Conservation (phyloP, 2,329 filamentous ascomycete genomes). For the Colletotrichum sp. region DNA sequence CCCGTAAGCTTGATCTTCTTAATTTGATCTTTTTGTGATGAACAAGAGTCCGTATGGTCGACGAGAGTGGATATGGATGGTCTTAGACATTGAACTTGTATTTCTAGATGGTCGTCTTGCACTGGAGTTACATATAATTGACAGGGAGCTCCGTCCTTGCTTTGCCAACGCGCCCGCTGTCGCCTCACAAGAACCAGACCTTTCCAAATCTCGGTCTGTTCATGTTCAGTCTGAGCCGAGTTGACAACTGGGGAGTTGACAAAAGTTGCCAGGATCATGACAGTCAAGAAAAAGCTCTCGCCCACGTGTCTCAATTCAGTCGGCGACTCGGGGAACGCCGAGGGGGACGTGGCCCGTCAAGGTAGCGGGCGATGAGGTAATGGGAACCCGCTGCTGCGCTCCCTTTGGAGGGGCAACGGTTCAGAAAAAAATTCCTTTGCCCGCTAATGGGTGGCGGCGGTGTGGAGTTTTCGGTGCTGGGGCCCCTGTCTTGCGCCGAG, state of each 20-base stretch:
- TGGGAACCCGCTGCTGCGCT: background rate
- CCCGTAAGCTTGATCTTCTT: no score
- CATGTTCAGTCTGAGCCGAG: background rate
- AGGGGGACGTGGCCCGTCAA: background rate
- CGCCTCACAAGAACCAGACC: background rate
- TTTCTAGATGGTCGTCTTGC: background rate
- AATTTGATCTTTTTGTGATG: no score
- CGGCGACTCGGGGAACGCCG: conserved; percentile 1
- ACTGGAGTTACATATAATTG: background rate
- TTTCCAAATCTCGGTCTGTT: background rate
- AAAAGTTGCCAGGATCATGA: background rate
- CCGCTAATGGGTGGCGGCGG: background rate
- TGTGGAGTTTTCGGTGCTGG: background rate
- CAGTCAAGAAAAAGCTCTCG: background rate
- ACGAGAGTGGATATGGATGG: background rate
- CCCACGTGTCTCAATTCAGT: background rate
- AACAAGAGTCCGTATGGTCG: rapidly evolving
- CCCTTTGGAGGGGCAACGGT: background rate
- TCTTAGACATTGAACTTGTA: no score
- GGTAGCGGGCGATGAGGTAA: conserved; percentile 6
- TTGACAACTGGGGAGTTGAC: background rate
- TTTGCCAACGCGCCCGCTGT: background rate
- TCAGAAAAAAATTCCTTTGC: background rate
- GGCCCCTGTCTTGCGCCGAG: background rate
- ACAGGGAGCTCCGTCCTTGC: background rate